Evolutionary conservation across 192 early-diverging fungal genomes (phyloP).

Genomic region (Entrophospora sp.): DNA sequence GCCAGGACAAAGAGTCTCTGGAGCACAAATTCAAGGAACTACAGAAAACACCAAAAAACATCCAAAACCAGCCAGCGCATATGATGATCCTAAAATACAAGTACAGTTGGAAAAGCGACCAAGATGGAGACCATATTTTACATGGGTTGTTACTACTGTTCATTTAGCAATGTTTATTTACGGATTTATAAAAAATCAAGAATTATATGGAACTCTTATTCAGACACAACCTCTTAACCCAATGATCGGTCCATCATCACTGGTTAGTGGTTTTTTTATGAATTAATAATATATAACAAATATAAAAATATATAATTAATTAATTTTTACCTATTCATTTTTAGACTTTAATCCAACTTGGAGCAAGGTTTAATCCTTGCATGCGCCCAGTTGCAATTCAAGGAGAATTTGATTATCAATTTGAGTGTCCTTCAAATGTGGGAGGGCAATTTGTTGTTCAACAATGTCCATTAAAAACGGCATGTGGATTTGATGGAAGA

Average conservation of each 20-base stretch:
- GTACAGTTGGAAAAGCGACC: constrained; percentile 23
- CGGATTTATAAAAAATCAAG: constrained; percentile 46
- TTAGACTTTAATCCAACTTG: too few relatives aligned
- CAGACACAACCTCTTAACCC: constrained; percentile 62
- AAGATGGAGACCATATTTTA: constrained; percentile 35
- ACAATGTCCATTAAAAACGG: constrained; percentile 32
- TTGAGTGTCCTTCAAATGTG: too few relatives aligned
- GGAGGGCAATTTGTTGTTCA: too few relatives aligned
- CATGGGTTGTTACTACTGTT: constrained; percentile 30
- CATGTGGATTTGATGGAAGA: constrained; percentile 55
- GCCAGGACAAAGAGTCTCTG: neutral
- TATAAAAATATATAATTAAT: neutral
- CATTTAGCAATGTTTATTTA: constrained; percentile 41
- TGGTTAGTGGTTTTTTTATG: constrained; percentile 31
- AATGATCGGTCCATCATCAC: constrained; percentile 70
- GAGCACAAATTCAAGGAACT: neutral
- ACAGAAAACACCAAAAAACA: neutral
- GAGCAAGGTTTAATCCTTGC: too few relatives aligned
- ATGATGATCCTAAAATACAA: constrained; percentile 30
- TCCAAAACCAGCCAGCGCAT: constrained; percentile 22
- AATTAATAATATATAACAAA: neutral
- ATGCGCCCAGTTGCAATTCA: too few relatives aligned
- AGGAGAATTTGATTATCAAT: too few relatives aligned
- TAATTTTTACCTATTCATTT: constrained; percentile 5
- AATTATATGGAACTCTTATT: constrained; percentile 52